Conservation (phyloP, 2,329 filamentous ascomycete species). For the Pyrenochaeta sp. region DNA sequence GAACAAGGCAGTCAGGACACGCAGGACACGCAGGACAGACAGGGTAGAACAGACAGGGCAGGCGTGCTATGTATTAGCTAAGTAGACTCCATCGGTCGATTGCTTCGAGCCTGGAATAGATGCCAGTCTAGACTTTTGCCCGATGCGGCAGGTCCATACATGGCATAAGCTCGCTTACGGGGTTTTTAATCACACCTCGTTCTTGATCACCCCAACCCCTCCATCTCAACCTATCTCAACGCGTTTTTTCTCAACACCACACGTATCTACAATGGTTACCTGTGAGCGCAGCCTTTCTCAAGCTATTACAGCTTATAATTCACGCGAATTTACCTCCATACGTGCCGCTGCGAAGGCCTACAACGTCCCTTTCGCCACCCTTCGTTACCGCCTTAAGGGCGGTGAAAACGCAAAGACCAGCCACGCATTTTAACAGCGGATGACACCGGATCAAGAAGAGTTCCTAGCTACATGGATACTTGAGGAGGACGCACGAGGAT, state of each 20-base stretch:
- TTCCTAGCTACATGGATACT: conserved; percentile 14
- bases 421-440: conserved; percentile 8
- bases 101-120: too few species aligned
- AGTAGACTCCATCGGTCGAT: too few species aligned
- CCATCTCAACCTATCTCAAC: not conserved
- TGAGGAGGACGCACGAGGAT: conserved; percentile 7
- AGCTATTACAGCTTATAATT: conserved; percentile 10
- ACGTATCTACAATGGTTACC: conserved; percentile 2
- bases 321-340: conserved; percentile 2
- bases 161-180: too few species aligned
- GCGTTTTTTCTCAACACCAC: not conserved
- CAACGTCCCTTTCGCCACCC: conserved; percentile 2
- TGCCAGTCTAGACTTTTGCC: too few species aligned
- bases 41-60: too few species aligned
- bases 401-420: not conserved
- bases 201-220: too few species aligned
- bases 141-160: too few species aligned
- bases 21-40: too few species aligned
- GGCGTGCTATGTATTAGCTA: too few species aligned
- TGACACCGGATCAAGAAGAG: conserved; percentile 7
- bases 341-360: conserved; percentile 7
- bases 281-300: conserved; percentile 6
- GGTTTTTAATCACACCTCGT: not conserved
- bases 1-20: too few species aligned
- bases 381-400: not conserved